Evolutionary conservation across 2,329 filamentous ascomycete genomes (phyloP).

Genomic region (Colletotrichum sp.): DNA sequence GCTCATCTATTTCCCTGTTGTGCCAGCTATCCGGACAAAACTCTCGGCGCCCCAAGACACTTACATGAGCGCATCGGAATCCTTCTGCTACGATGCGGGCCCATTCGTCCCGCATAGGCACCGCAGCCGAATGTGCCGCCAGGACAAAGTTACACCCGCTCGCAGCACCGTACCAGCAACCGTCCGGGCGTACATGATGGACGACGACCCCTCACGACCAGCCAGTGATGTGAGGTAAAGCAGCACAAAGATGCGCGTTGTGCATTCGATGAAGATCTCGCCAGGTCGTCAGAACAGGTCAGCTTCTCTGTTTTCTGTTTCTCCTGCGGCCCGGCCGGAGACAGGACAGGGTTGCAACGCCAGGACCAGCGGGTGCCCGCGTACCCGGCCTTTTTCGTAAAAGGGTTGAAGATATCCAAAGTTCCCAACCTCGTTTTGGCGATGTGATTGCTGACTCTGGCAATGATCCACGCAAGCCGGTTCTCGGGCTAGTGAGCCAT

Average conservation of each 20-base stretch:
- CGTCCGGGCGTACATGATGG: background rate
- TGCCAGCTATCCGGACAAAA: background rate
- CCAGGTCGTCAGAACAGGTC: background rate
- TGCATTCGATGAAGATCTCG: background rate
- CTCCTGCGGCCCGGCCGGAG: background rate
- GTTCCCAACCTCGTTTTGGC: background rate
- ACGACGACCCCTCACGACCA: background rate
- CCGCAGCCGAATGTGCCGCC: background rate
- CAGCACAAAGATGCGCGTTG: background rate
- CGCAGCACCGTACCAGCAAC: background rate
- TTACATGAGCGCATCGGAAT: background rate
- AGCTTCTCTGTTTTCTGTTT: background rate
- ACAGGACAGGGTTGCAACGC: background rate
- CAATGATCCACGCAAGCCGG: background rate
- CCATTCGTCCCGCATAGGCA: background rate
- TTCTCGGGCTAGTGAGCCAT: background rate
- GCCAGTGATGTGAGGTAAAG: background rate
- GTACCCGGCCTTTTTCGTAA: background rate
- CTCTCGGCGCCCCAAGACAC: background rate
- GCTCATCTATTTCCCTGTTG: background rate
- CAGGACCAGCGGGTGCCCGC: background rate
- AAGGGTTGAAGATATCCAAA: background rate
- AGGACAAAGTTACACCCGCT: background rate
- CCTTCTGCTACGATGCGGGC: background rate
- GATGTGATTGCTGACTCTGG: background rate